These are phyloP conservation scores for Rubia peregrina DNA, from an alignment of 305 asterid species.

Conservation along the genomic window DNA sequence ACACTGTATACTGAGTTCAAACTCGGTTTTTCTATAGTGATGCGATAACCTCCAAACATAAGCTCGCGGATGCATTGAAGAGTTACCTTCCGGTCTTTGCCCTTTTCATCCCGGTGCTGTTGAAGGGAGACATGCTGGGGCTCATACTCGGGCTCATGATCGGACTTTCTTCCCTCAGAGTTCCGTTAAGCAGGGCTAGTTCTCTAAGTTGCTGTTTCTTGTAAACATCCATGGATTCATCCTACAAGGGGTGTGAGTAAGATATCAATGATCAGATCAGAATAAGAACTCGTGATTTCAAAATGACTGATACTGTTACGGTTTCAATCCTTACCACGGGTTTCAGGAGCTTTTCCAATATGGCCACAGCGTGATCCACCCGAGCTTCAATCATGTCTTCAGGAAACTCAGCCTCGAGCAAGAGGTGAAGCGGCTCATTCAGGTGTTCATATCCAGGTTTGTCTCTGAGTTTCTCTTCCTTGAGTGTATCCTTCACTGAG, in stretches of 20 bases:
- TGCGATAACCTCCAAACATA: not conserved
- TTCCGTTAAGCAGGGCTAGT: conserved; percentile 68
- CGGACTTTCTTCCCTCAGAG: conserved; percentile 68
- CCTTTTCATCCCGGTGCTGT: conserved; percentile 58
- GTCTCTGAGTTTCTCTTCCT: conserved; percentile 73
- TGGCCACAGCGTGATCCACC: conserved; percentile 52
- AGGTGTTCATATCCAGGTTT: conserved; percentile 82
- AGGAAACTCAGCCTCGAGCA: conserved; percentile 75
- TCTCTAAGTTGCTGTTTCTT: conserved; percentile 79
- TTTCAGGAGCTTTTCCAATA: conserved; percentile 63
- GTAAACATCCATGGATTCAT: conserved; percentile 66
- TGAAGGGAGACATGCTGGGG: conserved; percentile 76
- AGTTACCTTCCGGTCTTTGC: conserved; percentile 56
- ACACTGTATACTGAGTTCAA: not conserved
- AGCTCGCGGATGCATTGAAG: not conserved
- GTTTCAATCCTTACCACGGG: conserved; percentile 52
- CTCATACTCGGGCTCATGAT: conserved; percentile 75
- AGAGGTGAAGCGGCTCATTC: conserved; percentile 80
- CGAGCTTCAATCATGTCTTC: conserved; percentile 65
- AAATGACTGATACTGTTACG: not conserved
- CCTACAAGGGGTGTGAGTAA: conserved; percentile 28
- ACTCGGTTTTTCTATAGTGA: not conserved
- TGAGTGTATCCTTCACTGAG: conserved; percentile 61
- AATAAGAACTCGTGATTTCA: not conserved
- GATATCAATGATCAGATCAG: not conserved